A percentile compares a stretch with the other conserved stretches of the same genome.
Evolutionary conservation across 2,329 filamentous ascomycete species (phyloP).

Genomic region (Aspergillus spinulosporus): DNA sequence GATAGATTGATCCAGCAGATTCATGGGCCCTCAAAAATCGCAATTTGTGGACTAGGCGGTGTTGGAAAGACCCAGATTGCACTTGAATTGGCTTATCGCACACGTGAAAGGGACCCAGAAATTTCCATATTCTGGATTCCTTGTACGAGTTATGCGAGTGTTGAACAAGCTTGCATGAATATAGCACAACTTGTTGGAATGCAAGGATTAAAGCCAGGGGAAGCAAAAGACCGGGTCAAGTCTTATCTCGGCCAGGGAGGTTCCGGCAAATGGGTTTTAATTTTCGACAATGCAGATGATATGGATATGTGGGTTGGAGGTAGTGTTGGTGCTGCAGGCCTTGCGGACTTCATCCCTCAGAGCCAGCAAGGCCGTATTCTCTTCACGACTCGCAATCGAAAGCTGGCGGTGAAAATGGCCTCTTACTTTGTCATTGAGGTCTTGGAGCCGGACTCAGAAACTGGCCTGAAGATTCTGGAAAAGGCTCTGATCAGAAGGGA

Average conservation of each 20-base stretch:
- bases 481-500: not conserved
- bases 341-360: slow-evolving; percentile 20
- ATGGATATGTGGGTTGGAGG: slow-evolving; percentile 18
- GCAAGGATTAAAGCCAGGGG: slow-evolving; percentile 1
- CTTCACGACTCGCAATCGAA: slow-evolving; percentile 28
- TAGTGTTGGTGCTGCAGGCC: not conserved
- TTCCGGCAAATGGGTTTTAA: slow-evolving; percentile 23
- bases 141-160: slow-evolving; percentile 21
- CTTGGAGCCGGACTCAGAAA: slow-evolving; percentile 1
- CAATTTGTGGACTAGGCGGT: slow-evolving; percentile 18
- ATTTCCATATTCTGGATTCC: slow-evolving; percentile 33
- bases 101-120: slow-evolving; percentile 11
- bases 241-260: slow-evolving; percentile 13
- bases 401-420: slow-evolving; percentile 21
- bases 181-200: slow-evolving; percentile 15
- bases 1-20: not conserved
- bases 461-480: not conserved
- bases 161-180: slow-evolving; percentile 18
- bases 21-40: not conserved
- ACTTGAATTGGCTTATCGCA: slow-evolving; percentile 26
- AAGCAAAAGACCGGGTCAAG: slow-evolving; percentile 10
- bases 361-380: slow-evolving; percentile 27
- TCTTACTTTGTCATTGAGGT: not conserved
- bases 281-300: slow-evolving; percentile 29
- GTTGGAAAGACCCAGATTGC: slow-evolving; percentile 30